phyloP scores from a whole-genome alignment of 495 filamentous ascomycete species.

The Barbatosphaeria neglecta region DNA sequence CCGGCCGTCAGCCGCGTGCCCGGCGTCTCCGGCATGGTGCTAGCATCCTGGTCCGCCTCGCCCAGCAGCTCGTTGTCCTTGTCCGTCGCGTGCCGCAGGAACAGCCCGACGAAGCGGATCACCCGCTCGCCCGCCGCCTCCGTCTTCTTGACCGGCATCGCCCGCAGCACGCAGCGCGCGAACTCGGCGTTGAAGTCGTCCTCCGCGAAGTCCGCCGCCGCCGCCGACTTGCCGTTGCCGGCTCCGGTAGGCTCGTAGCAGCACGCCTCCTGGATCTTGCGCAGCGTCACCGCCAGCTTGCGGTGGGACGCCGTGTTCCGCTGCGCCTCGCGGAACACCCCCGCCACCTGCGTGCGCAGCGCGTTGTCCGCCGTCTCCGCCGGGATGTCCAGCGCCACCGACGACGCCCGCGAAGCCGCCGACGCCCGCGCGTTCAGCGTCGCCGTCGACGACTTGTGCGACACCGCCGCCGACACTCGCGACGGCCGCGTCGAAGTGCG shows the following conservation, averaged over 20 bases:
- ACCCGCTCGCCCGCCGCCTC: constrained; percentile 80
- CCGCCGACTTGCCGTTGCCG: constrained; percentile 36
- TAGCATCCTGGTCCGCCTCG: constrained; percentile 43
- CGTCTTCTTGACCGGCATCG: constrained; percentile 82
- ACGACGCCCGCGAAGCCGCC: constrained; percentile 49
- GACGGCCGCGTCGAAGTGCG: constrained; percentile 41
- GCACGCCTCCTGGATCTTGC: constrained; percentile 82
- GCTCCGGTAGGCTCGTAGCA: constrained; percentile 62
- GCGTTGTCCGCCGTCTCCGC: constrained; percentile 59
- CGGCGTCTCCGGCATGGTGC: constrained; percentile 65
- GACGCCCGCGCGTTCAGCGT: constrained; percentile 38
- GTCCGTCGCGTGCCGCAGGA: constrained; percentile 69
- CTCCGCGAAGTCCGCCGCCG: constrained; percentile 55
- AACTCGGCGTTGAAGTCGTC: constrained; percentile 81
- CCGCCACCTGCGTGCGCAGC: constrained; percentile 63
- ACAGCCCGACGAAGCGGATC: constrained; percentile 74
- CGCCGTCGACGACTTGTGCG: constrained; percentile 46
- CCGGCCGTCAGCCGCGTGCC: constrained; percentile 60
- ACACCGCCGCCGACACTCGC: constrained; percentile 39
- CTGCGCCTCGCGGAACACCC: constrained; percentile 80
- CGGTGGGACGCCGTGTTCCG: constrained; percentile 77
- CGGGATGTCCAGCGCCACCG: constrained; percentile 54
- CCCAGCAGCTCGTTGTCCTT: constrained; percentile 53
- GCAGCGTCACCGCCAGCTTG: constrained; percentile 73
- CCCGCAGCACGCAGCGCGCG: constrained; percentile 63